Base-by-base conservation (phyloP, 2,329 filamentous ascomycete genomes). In the Trichoderma afroharzianum region DNA sequence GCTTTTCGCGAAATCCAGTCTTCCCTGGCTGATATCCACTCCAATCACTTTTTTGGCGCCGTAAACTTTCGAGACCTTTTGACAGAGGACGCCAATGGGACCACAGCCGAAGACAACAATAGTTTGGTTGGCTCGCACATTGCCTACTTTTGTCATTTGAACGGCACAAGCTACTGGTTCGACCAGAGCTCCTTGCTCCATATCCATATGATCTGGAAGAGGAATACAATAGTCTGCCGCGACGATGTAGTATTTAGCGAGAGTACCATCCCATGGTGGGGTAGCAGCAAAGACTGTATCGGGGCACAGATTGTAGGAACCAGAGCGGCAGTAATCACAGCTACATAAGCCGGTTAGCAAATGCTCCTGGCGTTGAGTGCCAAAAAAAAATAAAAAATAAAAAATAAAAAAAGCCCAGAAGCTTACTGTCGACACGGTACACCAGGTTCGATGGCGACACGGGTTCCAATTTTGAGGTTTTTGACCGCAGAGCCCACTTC, bases 101-200 rank as follows among this genome's bases (percentile, higher is more conserved):
- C 85, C 84, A 53, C 82, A 84, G 1, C 85, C 85, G 71, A 86
- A 83, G 3, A 87, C 82, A 0, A 85, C 78, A 2, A 86, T 81
- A 0, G 79, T 82, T 72, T 85, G 81, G 18, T 81, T 79, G 3
- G 78, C 77, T 18, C 76, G 76, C 14, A 86, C 76, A 6, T 82
- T 78, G 0, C 80, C 84, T 1, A 81, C 77, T 64, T 82, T 82
- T n/a, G 43, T 47, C 43, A 47, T 47, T 47, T 47, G 43, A 3
- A 47, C 43, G 8, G 43, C 43, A 15, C 43, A 47, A 47, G 43
- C 43, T 11, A 47, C 43, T 47, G 43, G 43, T 21, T 47, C 43
- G 18, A 47, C 43, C 4, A 47, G 4, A 21, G 43, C 43, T 2
- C 43, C 43, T 47, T 47, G 43, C 43, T 47, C 43, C 43, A 47